These are phyloP conservation scores for Bertia moriformis DNA, from an alignment of 2,329 filamentous ascomycete genomes.

Conservation along the genomic window DNA sequence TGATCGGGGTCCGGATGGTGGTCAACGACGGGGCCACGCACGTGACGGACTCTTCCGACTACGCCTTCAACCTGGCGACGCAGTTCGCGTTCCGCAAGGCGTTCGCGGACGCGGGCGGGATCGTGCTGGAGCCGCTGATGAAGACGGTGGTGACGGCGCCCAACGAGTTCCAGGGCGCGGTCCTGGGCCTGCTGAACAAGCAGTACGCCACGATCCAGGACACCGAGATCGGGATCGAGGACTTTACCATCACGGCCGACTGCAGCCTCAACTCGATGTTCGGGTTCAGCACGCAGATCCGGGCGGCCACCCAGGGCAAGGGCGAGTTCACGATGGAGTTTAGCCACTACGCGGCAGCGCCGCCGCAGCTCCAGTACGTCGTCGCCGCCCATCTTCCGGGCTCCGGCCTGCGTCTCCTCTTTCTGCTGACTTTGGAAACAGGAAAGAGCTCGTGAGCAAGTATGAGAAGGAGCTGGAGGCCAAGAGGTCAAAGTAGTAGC, in stretches of 20 bases:
- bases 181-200: slow-evolving; percentile 93
- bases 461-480: slow-evolving; percentile 53
- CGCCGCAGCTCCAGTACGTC: slow-evolving; percentile 74
- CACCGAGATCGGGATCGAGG: slow-evolving; percentile 83
- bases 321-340: slow-evolving; percentile 99
- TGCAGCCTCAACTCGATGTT: slow-evolving; percentile 96
- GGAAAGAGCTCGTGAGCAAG: slow-evolving; percentile 53
- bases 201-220: slow-evolving; percentile 88
- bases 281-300: slow-evolving; percentile 79
- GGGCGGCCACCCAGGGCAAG: slow-evolving; percentile 92
- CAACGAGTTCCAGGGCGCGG: slow-evolving; percentile 91
- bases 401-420: not conserved
- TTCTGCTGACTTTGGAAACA: slow-evolving; percentile 9
- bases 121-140: slow-evolving; percentile 91
- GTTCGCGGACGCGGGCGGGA: slow-evolving; percentile 66
- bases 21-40: slow-evolving; percentile 94
- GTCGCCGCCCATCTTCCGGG: not conserved
- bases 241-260: slow-evolving; percentile 84
- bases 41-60: slow-evolving; percentile 93
- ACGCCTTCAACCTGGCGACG: slow-evolving; percentile 85
- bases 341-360: slow-evolving; percentile 80
- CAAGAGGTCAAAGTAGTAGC: slow-evolving; percentile 39
- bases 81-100: slow-evolving; percentile 94
- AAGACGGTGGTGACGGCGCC: slow-evolving; percentile 94
- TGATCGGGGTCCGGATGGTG: slow-evolving; percentile 79